These are phyloP conservation scores for Emmonsiellopsis sp. DNA, from an alignment of 2,329 filamentous ascomycete species.

Conservation along the genomic window DNA sequence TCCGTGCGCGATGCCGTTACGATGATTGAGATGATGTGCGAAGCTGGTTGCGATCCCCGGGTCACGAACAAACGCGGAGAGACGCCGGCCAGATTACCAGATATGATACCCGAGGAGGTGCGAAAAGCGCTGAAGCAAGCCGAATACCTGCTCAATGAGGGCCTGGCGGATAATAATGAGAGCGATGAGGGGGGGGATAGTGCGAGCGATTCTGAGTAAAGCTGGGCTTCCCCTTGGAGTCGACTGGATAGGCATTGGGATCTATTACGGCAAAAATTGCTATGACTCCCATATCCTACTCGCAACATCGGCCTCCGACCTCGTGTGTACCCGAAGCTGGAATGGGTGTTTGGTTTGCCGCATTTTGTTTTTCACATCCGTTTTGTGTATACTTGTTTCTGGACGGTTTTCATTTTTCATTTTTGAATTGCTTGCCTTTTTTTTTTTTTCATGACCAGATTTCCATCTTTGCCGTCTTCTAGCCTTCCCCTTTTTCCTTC, in stretches of 20 bases:
- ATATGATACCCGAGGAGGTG: constrained; percentile 32
- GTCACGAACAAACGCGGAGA: constrained; percentile 40
- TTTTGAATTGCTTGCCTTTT: not conserved
- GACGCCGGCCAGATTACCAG: constrained; percentile 38
- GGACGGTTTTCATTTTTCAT: not conserved
- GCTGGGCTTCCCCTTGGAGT: not conserved
- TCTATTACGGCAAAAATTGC: too few relatives aligned
- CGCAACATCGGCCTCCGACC: too few relatives aligned
- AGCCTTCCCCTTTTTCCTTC: not conserved
- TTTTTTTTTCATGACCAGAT: not conserved
- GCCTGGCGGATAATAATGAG: constrained; percentile 28
- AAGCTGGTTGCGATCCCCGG: constrained; percentile 40
- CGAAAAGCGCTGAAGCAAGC: constrained; percentile 34
- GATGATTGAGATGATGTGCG: constrained; percentile 43
- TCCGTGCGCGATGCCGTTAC: constrained; percentile 33
- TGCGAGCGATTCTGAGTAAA: constrained; percentile 24
- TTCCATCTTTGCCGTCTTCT: not conserved
- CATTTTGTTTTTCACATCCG: not conserved
- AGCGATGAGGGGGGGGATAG: constrained; percentile 21
- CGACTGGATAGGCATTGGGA: not conserved
- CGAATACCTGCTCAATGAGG: constrained; percentile 40
- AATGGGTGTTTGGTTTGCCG: not conserved
- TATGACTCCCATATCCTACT: too few relatives aligned
- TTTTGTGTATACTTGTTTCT: not conserved
- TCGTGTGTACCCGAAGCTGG: not conserved